Conservation (phyloP, 2,329 filamentous ascomycete genomes). For the Acephala macrosclerotiorum region DNA sequence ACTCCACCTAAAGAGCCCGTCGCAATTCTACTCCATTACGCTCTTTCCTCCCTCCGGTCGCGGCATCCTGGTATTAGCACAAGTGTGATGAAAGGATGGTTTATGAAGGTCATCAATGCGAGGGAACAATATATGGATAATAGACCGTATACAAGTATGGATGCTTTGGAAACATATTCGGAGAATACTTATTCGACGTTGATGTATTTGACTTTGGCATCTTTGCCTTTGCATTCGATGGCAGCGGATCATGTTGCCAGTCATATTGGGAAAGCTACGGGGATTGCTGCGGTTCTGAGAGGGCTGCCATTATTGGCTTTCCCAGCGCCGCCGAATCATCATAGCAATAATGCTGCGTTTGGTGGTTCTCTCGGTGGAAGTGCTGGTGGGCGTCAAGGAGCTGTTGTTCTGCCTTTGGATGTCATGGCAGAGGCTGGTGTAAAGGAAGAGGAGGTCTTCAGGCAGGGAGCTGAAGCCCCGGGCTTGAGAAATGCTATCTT, state of each 20-base stretch:
- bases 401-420: constrained; percentile 84
- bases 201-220: constrained; percentile 85
- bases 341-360: constrained; percentile 55
- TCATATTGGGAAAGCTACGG: constrained; percentile 92
- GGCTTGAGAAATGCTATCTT: constrained; percentile 92
- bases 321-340: constrained; percentile 65
- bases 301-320: constrained; percentile 90
- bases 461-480: constrained; percentile 77
- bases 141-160: constrained; percentile 77
- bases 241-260: constrained; percentile 92
- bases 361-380: constrained; percentile 48
- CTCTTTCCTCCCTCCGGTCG: constrained; percentile 67
- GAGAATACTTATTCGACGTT: constrained; percentile 95
- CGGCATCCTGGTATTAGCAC: constrained; percentile 49
- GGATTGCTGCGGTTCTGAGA: constrained; percentile 85
- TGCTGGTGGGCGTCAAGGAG: constrained; percentile 59
- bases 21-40: constrained; percentile 80
- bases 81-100: constrained; percentile 70
- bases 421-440: constrained; percentile 85
- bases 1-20: constrained; percentile 89
- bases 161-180: constrained; percentile 83
- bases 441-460: constrained; percentile 88
- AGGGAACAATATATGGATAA: constrained; percentile 86
- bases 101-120: constrained; percentile 79
- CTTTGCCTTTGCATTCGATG: constrained; percentile 80